Evolutionary conservation across 2,329 filamentous ascomycete genomes (phyloP), one percentile per base, ranked within the genome.

Genomic region (Colletotrichum sp.): DNA sequence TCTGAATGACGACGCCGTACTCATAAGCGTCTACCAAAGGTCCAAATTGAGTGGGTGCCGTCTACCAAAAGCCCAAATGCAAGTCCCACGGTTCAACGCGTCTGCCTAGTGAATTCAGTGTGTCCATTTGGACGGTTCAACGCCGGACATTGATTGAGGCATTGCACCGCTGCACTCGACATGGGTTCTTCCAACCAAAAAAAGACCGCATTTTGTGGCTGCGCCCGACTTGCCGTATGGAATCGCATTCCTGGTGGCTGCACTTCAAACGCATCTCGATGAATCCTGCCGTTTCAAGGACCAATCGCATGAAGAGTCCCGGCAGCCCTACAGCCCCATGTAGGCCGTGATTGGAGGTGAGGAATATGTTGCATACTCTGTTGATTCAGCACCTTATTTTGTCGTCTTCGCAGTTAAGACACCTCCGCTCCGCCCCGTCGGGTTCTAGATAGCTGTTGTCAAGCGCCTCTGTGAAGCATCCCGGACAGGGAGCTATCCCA

Each of bases 401-500:
- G 43, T 52, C 43, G 10, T 52, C 43, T 21, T 52, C n/a, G n/a
- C 43, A 52, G 18, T n/a, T 48, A 13, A 13, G 10, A 52, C n/a
- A 52, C 43, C n/a, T 52, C 3, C n/a, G 10, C 3, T 13, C n/a
- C 43, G 12, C 39, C 10, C 18, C 12, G 6, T 13, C n/a, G 6
- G n/a, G 1, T 52, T 1, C n/a, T 6, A 52, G 6, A 13, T 0
- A 21, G 43, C n/a, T 7, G 6, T 7, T 12, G 18, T 48, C 18
- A 48, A n/a, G 5, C 0, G 9, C 2, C 2, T 2, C 14, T 18
- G 14, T 39, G 4, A 39, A 39, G 14, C 14, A 16, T 16, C 34
- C 1, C 14, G 14, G 4, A 16, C 34, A 16, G 2, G 34, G 4
- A 4, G 34, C 4, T 18, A 2, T 39, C 36, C 0, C 16, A 43